Base-by-base conservation (phyloP, 768 basidiomycete species). In the Termitomyces sp. region DNA sequence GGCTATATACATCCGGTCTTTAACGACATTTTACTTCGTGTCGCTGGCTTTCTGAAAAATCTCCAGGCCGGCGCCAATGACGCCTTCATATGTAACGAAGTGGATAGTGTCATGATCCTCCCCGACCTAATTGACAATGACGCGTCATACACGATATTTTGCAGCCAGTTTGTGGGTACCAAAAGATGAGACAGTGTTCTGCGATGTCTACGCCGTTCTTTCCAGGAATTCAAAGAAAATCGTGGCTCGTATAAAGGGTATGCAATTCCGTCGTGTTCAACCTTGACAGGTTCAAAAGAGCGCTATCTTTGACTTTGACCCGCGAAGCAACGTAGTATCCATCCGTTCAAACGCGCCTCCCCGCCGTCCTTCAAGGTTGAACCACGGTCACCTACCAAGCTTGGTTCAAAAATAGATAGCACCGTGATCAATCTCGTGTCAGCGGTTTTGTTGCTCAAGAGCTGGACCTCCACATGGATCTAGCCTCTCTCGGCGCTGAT, bases 31-130 rank as follows among this genome's bases (percentile, higher is more conserved):
- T 70, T 90, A 30, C 70, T 88, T 30, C 88, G 90, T 55, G 75
- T 80, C 37, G 81, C 87, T 0, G 88, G 88, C 3, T 87, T 90
- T 67, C 69, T 88, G 34, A 76, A 81, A 24, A 90, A 90, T 65
- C 64, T 82, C 62, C 77, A 74, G 40, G 79, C 77, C 8, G 66
- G 70, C 10, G 52, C 71, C 24, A 70, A 78, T 26, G 78, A 86
- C 52, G 83, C 77, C 1, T 85, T 79, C 64, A 84, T 90, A 51
- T 90, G 88, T 71, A 77, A 69, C 28, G 73, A 77, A 22, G 71
- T 87, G 30, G 78, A 74, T 15, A 62, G 72, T 5, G 70, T 85
- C 41, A 75, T 76, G 53, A 62, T 82, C 5, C 61, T 87, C 1
- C 71, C 78, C 2, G 64, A 72, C 17, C 59, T 71, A 2, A 56